Percentiles rank a stretch among this genome's conserved stretches.
Conservation (phyloP, 805 yeast species). For the Scheffersomyces coipomensis region DNA sequence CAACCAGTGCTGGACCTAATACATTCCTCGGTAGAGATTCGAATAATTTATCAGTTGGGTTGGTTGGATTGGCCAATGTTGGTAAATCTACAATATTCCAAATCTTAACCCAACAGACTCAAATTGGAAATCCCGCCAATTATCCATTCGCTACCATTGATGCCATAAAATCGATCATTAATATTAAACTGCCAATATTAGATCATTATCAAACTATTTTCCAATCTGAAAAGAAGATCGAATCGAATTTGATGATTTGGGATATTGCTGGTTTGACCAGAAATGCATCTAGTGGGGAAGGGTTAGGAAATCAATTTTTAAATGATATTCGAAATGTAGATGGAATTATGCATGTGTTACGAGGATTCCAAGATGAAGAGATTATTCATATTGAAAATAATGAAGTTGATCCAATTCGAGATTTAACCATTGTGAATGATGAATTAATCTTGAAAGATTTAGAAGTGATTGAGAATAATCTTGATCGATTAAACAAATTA, state of each 20-base stretch:
- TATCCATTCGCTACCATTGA: conserved; percentile 77
- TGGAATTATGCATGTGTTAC: conserved; percentile 66
- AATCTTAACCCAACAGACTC: conserved; percentile 54
- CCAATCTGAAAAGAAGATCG: conserved; percentile 49
- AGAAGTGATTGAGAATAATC: conserved; percentile 57
- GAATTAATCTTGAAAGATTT: conserved; percentile 61
- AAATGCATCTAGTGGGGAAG: conserved; percentile 64
- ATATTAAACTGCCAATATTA: conserved; percentile 51
- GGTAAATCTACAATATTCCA: conserved; percentile 47
- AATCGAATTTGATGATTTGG: conserved; percentile 55
- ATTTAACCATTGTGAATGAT: conserved; percentile 60
- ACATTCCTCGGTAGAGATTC: conserved; percentile 28
- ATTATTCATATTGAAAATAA: conserved; percentile 65
- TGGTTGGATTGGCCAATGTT: conserved; percentile 65
- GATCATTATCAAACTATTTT: conserved; percentile 48
- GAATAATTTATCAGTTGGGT: conserved; percentile 38
- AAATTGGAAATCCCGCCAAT: conserved; percentile 54
- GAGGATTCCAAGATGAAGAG: conserved; percentile 63
- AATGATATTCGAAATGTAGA: conserved; percentile 70
- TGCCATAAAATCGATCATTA: conserved; percentile 62
- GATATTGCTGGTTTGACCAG: conserved; percentile 73
- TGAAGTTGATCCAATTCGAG: conserved; percentile 60
- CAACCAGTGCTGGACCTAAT: neutral
- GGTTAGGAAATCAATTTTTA: conserved; percentile 72
- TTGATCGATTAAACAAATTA: conserved; percentile 27